Conservation (phyloP, 805 yeast species). For the Nakazawaea sp. region DNA sequence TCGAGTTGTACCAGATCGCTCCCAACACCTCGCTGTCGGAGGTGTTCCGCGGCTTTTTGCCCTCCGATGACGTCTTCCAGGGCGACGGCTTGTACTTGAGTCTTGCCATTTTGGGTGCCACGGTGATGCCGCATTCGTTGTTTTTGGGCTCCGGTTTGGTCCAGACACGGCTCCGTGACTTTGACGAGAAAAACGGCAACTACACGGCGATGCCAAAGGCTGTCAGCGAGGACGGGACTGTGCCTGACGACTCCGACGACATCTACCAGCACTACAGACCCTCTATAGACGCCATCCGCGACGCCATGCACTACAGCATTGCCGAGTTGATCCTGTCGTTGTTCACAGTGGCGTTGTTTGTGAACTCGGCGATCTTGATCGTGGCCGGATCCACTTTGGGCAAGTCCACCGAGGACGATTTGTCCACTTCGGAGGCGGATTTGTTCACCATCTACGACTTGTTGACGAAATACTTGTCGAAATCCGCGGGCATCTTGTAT, state of each 20-base stretch:
- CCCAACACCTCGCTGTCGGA: slow-evolving; percentile 41
- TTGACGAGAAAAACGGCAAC: slow-evolving; percentile 38
- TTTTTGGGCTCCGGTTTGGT: slow-evolving; percentile 84
- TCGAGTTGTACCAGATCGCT: slow-evolving; percentile 56
- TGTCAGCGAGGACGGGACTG: slow-evolving; percentile 13
- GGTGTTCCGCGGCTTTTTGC: slow-evolving; percentile 64
- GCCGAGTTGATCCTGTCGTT: slow-evolving; percentile 65
- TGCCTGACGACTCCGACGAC: slow-evolving; percentile 23
- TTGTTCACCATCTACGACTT: slow-evolving; percentile 69
- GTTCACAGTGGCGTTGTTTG: slow-evolving; percentile 77
- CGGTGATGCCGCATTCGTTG: slow-evolving; percentile 91
- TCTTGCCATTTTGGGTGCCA: slow-evolving; percentile 85
- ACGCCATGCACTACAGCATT: slow-evolving; percentile 67
- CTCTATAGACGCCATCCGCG: slow-evolving; percentile 61
- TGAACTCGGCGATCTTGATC: slow-evolving; percentile 75
- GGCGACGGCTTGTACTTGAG: slow-evolving; percentile 68
- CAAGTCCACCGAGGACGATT: slow-evolving; percentile 57
- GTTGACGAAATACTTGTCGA: slow-evolving; percentile 53
- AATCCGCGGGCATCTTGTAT: slow-evolving; percentile 76
- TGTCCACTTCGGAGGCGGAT: slow-evolving; percentile 57
- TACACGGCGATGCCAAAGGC: slow-evolving; percentile 11
- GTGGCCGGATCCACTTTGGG: slow-evolving; percentile 77
- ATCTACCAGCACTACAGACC: slow-evolving; percentile 53
- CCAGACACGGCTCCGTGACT: slow-evolving; percentile 75
- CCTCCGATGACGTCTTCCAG: slow-evolving; percentile 50